phyloP scores from a whole-genome alignment of 2,329 filamentous ascomycete species.

The Ceratocystiopsis minuta region DNA sequence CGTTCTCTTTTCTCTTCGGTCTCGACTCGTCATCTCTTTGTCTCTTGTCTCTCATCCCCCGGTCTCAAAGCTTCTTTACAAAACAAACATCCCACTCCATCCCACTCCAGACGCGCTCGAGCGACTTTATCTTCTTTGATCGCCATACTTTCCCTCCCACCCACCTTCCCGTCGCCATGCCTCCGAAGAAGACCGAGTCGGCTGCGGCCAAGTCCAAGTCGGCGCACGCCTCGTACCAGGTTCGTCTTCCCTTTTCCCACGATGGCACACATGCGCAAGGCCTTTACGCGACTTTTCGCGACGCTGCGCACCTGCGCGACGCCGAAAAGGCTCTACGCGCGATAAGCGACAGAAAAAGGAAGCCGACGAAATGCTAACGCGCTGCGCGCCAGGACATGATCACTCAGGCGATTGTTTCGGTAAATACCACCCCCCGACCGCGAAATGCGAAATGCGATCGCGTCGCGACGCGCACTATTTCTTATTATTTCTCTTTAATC shows the following conservation, averaged over 20 bases:
- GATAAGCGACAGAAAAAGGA: not conserved
- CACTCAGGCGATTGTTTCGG: slow-evolving; percentile 41
- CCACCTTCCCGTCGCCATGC: slow-evolving; percentile 24
- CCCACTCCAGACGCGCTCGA: too few relatives aligned
- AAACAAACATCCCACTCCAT: too few relatives aligned
- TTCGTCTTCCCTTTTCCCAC: slow-evolving; percentile 19
- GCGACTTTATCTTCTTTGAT: slow-evolving; percentile 1
- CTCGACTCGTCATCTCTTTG: not conserved
- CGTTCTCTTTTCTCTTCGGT: slow-evolving; percentile 1
- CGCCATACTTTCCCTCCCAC: not conserved
- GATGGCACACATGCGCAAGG: too few relatives aligned
- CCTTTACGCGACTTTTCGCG: not conserved
- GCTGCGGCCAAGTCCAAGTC: slow-evolving; percentile 31
- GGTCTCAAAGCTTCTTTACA: too few relatives aligned
- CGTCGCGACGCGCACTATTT: not conserved
- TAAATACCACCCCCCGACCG: slow-evolving; percentile 29
- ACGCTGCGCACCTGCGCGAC: not conserved
- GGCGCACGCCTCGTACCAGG: slow-evolving; percentile 39
- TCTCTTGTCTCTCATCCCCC: slow-evolving; percentile 8
- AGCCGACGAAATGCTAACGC: slow-evolving; percentile 4
- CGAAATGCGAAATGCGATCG: too few relatives aligned
- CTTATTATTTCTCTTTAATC: not conserved
- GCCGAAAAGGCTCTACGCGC: too few relatives aligned
- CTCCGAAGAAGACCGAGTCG: slow-evolving; percentile 37
- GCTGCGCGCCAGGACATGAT: slow-evolving; percentile 36